Conservation (phyloP, 148 eudicot species). For the Nepenthes mirabilis region DNA sequence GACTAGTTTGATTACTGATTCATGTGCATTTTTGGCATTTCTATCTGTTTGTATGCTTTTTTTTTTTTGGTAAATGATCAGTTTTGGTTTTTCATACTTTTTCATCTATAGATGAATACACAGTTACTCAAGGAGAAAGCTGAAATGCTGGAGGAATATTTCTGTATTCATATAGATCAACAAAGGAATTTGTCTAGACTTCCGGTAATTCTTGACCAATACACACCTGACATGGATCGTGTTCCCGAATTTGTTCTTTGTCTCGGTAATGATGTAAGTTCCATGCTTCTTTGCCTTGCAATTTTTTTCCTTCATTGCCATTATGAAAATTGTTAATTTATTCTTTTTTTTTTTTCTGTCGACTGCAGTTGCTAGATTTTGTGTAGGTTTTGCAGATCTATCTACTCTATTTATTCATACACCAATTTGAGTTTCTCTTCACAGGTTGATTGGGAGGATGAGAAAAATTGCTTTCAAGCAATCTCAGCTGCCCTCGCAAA, state of each 20-base stretch:
- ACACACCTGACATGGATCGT: slow-evolving; percentile 96
- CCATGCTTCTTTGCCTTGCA: not conserved
- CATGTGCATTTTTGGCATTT: no score
- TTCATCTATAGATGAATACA: slow-evolving; percentile 52
- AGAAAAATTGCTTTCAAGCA: slow-evolving; percentile 79
- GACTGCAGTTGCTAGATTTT: not conserved
- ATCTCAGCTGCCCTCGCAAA: slow-evolving; percentile 85
- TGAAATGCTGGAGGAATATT: slow-evolving; percentile 86
- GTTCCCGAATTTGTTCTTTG: slow-evolving; percentile 81
- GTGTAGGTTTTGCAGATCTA: not conserved
- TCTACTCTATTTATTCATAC: not conserved
- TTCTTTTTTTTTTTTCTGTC: not conserved
- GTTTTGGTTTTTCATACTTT: not conserved
- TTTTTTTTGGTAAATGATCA: no score
- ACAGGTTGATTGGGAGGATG: slow-evolving; percentile 92
- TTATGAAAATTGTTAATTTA: no score
- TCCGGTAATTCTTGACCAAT: slow-evolving; percentile 89
- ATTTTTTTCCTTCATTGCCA: not conserved
- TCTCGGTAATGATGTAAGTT: slow-evolving; percentile 89
- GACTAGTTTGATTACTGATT: no score
- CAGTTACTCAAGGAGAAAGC: slow-evolving; percentile 59
- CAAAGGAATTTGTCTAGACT: slow-evolving; percentile 75
- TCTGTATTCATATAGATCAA: slow-evolving; percentile 59
- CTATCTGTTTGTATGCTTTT: not conserved
- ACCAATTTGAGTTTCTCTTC: slow-evolving; percentile 11